These are phyloP conservation scores for Arachnomyces sp. DNA, from an alignment of 2,329 filamentous ascomycete genomes.

Conservation along the genomic window DNA sequence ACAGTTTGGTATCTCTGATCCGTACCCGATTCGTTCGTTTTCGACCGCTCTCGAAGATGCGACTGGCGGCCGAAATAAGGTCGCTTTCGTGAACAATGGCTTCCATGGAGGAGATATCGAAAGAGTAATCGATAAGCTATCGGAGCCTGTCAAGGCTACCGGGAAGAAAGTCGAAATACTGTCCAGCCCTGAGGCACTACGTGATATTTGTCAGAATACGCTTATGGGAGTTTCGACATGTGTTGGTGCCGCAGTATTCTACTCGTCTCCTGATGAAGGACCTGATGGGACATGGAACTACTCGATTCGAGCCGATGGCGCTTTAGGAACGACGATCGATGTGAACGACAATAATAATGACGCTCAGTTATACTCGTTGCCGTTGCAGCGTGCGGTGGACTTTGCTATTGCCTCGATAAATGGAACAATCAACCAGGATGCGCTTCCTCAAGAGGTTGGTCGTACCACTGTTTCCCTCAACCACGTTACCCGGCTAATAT, in stretches of 20 bases:
- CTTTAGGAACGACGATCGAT: conserved; percentile 57
- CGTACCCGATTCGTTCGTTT: conserved; percentile 55
- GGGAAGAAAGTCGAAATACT: conserved; percentile 46
- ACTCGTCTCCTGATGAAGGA: conserved; percentile 66
- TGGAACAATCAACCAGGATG: conserved; percentile 30
- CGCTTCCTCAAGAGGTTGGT: conserved; percentile 32
- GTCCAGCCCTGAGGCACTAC: conserved; percentile 49
- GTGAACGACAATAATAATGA: conserved; percentile 61
- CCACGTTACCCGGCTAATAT: conserved; percentile 6
- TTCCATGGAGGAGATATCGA: conserved; percentile 62
- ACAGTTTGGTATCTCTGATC: conserved; percentile 60
- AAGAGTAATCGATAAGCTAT: conserved; percentile 56
- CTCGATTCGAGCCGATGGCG: conserved; percentile 67
- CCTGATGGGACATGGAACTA: conserved; percentile 69
- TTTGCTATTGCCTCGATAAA: conserved; percentile 56
- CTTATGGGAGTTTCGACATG: conserved; percentile 61
- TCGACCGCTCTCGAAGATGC: conserved; percentile 53
- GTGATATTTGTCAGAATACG: conserved; percentile 54
- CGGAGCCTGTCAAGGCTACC: conserved; percentile 46
- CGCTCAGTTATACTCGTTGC: conserved; percentile 67
- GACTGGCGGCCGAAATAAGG: conserved; percentile 52
- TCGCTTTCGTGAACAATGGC: conserved; percentile 74
- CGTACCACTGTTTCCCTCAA: background rate
- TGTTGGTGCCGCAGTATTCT: conserved; percentile 66
- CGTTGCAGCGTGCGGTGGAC: conserved; percentile 72